Base-by-base conservation (phyloP, 2,329 filamentous ascomycete species). In the Neospermospora avenae region DNA sequence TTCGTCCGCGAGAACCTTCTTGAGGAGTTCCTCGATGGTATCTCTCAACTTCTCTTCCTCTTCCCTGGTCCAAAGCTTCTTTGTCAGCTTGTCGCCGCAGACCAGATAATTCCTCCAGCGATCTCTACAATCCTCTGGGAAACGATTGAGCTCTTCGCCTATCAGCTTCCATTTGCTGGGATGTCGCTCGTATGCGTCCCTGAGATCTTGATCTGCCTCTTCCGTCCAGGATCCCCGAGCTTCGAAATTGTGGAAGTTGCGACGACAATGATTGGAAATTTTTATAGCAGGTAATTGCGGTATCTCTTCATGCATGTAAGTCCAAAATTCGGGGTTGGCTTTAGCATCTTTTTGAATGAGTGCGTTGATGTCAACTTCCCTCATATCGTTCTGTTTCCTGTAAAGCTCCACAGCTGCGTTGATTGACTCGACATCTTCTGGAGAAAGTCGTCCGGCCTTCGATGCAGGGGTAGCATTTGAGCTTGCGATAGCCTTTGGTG, bases 71-170 rank as follows among this genome's bases (percentile, higher is more conserved):
- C 89, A 92, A 1, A 75, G 72, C 35, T 82, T 80, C 44, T 77
- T 80, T 34, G 78, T 78, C 52, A 64, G 76, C 0, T 77, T 79
- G 5, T 81, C 77, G 20, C 81, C 81, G 57, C 83, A 86, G 48
- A 86, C 75, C 22, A 89, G 74, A 67, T 88, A 85, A 67, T 90
- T 88, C 41, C 85, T 80, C 77, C 86, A 90, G 3, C 88, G 84
- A 70, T 91, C 88, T 54, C 87, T 82, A 55, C 86, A 80, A 69
- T 91, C 87, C 61, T 85, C 82, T 0, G 82, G 78, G 41, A 85
- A 81, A 5, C 89, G 84, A 63, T 85, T 85, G 64, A 90, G 80
- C 22, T 83, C 65, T n/a, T 78, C 76, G 0, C 80, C 84, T 64
- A 92, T 88, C 28, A 78, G 65, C 11, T 79, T 79, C 85, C 88